Evolutionary conservation across 805 yeast genomes (phyloP), one percentile per base, ranked within the genome.

Genomic region (Debaryomyces maramus): DNA sequence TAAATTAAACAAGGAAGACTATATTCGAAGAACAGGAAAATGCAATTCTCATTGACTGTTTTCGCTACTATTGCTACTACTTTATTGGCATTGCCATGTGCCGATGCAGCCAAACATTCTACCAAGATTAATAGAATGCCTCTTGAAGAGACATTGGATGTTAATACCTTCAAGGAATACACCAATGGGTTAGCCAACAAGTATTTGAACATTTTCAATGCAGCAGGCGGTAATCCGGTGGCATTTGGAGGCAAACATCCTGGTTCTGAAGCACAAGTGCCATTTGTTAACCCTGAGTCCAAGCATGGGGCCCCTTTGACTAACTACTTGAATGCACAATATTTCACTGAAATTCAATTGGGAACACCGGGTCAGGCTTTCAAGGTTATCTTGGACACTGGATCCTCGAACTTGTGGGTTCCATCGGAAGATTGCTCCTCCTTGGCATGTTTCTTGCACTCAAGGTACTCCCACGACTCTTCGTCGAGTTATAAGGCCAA

Each of bases 341-440:
- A 93, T 69, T 93, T 77, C 63, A 85, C 99, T 32, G 97, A 91
- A 59, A 86, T 93, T 54, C 73, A 81, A 42, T 58, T 93, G 43
- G 99, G 99, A 52, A 85, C 96, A 29, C 99, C 99, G 7, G 88
- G 86, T 36, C 99, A 93, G 72, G 63, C 78, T 13, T 93, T 93
- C 70, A 91, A 91, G 75, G 98, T 93, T 36, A 81, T 93, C 47
- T 75, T 93, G 57, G 99, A 93, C 67, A 91, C 99, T 18, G 99
- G 99, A 29, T 87, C 96, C 32, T 86, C 97, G 32, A 93, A 93
- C 68, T 75, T 93, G 70, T 93, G 99, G 99, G 88, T 93, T 47
- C 99, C 99, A 39, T 79, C 95, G 45, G 51, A 74, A 32, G 89
- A 87, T 50, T 93, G 99, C 72, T 73, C 88, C 36, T 88, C 97